These are phyloP conservation scores for Lachnellula subtilissima DNA, from an alignment of 2,329 filamentous ascomycete species.

Conservation along the genomic window DNA sequence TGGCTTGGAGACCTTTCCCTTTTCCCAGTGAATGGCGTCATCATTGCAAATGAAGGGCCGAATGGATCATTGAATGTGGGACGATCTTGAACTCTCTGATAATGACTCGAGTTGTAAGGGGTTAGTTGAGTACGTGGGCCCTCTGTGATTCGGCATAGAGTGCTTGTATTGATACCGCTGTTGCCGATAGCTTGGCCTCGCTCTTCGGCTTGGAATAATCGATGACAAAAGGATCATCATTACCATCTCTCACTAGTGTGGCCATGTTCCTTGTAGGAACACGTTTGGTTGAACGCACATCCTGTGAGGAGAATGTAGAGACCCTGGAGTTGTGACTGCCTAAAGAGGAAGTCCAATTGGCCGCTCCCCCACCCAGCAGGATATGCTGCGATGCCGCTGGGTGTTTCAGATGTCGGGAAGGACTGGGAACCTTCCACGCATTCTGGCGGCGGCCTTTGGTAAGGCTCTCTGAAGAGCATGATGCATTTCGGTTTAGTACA, in stretches of 20 bases:
- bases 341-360: conserved; percentile 39
- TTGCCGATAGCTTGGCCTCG: conserved; percentile 52
- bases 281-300: conserved; percentile 25
- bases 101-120: background rate
- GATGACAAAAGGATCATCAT: conserved; percentile 48
- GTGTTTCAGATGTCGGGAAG: background rate
- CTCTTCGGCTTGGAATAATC: conserved; percentile 33
- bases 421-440: conserved; percentile 34
- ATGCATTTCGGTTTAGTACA: conserved; percentile 4
- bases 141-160: conserved; percentile 9
- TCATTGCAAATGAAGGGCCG: background rate
- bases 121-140: background rate
- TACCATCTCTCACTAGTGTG: conserved; percentile 17
- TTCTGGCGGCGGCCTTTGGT: conserved; percentile 33
- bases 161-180: conserved; percentile 45
- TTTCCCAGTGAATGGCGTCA: conserved; percentile 6
- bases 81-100: background rate
- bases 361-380: conserved; percentile 3
- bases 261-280: conserved; percentile 18
- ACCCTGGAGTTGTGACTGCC: conserved; percentile 52
- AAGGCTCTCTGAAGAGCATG: conserved; percentile 12
- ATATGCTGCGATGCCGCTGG: too few species aligned
- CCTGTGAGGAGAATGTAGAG: conserved; percentile 60
- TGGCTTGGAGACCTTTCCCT: conserved; percentile 46
- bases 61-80: conserved; percentile 9